Percentiles rank a stretch among this genome's conserved stretches.
Conservation (phyloP, 768 basidiomycete genomes). For the Dacryopinax spathularia region DNA sequence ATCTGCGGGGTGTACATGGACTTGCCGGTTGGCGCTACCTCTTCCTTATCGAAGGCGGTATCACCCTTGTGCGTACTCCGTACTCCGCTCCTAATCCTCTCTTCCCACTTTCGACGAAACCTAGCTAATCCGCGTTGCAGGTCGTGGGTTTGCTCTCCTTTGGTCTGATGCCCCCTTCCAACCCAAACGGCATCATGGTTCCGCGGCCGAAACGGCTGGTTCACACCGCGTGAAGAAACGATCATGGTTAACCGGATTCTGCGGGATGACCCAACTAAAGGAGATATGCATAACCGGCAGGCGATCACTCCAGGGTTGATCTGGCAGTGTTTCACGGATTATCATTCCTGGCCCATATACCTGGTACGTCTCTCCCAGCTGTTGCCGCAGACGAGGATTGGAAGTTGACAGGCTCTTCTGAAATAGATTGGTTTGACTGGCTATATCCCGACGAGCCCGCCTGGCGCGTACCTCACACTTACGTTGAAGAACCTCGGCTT, state of each 20-base stretch:
- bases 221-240: conserved; percentile 45
- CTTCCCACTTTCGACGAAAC: too few relatives aligned
- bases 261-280: conserved; percentile 9
- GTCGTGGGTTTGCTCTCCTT: conserved; percentile 38
- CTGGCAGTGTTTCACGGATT: conserved; percentile 40
- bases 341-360: conserved; percentile 54
- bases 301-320: conserved; percentile 39
- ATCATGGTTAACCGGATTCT: conserved; percentile 29
- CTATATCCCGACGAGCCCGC: conserved; percentile 43
- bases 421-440: conserved; percentile 13
- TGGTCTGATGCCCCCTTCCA: conserved; percentile 46
- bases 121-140: conserved; percentile 34
- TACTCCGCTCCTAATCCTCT: neutral
- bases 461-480: conserved; percentile 50
- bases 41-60: conserved; percentile 34
- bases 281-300: conserved; percentile 57
- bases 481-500: conserved; percentile 50
- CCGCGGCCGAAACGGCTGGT: conserved; percentile 47
- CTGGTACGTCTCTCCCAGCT: conserved; percentile 26
- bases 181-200: conserved; percentile 49
- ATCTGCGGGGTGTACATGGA: conserved; percentile 38
- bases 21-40: conserved; percentile 43
- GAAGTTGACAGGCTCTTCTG: neutral
- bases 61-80: conserved; percentile 14
- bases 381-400: neutral